These are phyloP conservation scores for Exophiala alcalophila DNA, from an alignment of 2,329 filamentous ascomycete genomes.

Conservation along the genomic window DNA sequence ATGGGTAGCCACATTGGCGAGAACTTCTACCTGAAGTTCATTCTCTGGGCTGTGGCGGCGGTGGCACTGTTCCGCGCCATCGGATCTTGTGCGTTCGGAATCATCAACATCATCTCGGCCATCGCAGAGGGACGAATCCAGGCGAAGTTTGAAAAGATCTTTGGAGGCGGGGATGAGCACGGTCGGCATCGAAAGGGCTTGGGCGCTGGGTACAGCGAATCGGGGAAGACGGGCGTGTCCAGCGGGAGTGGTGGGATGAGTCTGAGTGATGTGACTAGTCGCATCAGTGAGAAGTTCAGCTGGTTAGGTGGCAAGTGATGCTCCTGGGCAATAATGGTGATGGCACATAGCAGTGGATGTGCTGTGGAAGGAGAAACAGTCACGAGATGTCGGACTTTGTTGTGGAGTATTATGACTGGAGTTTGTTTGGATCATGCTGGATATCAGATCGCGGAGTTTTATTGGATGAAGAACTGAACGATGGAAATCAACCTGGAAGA, in stretches of 20 bases:
- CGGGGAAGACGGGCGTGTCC: constrained; percentile 26
- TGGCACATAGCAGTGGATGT: too few relatives aligned
- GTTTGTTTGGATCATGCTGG: too few relatives aligned
- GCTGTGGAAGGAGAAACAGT: too few relatives aligned
- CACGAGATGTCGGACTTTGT: too few relatives aligned
- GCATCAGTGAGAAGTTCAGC: constrained; percentile 28
- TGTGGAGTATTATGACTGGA: too few relatives aligned
- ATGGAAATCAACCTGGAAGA: too few relatives aligned
- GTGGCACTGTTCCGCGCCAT: constrained; percentile 85
- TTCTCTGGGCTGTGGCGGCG: constrained; percentile 85
- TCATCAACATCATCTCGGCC: constrained; percentile 80
- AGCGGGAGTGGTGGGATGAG: constrained; percentile 20
- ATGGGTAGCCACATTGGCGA: constrained; percentile 62
- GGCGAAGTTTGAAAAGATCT: constrained; percentile 33
- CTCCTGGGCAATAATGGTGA: too few relatives aligned
- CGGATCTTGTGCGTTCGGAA: constrained; percentile 74
- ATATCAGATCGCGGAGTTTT: too few relatives aligned
- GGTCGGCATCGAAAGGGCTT: constrained; percentile 19
- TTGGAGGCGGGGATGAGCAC: constrained; percentile 30
- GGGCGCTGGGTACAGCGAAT: constrained; percentile 23
- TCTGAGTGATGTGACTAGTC: constrained; percentile 25
- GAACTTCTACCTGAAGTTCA: constrained; percentile 89
- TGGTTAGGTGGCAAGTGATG: constrained; percentile 19
- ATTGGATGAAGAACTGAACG: too few relatives aligned
- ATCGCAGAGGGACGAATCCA: constrained; percentile 82